A percentile compares a stretch with the other conserved stretches of the same genome.
phyloP scores from a whole-genome alignment of 257 asterid genomes.

The Jasminum sambac region DNA sequence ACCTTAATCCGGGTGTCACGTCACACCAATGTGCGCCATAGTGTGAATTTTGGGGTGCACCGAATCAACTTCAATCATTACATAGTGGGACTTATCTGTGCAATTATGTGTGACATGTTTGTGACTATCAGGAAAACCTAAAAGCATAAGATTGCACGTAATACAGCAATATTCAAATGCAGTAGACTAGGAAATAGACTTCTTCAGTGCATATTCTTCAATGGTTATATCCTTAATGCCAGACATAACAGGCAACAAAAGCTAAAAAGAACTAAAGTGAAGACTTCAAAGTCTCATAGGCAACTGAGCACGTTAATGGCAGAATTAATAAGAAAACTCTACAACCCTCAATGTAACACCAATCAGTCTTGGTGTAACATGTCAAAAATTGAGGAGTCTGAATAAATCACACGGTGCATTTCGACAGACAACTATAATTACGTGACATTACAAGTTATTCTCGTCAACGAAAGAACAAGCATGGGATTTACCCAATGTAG shows the following conservation, averaged over 20 bases:
- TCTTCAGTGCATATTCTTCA: too few relatives aligned
- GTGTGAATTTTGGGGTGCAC: too few relatives aligned
- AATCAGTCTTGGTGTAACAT: background rate
- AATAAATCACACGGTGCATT: constrained; percentile 15
- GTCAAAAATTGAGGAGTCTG: constrained; percentile 13
- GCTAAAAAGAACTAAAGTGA: background rate
- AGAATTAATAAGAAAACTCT: background rate
- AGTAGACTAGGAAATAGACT: too few relatives aligned
- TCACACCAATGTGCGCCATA: too few relatives aligned
- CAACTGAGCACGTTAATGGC: constrained; percentile 8
- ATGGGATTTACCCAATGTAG: constrained; percentile 15
- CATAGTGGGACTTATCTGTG: too few relatives aligned
- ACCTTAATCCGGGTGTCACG: too few relatives aligned
- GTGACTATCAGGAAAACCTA: too few relatives aligned
- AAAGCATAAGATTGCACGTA: too few relatives aligned
- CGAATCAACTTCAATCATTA: too few relatives aligned
- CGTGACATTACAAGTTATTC: constrained; percentile 32
- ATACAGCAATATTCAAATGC: too few relatives aligned
- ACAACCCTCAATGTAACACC: constrained; percentile 5
- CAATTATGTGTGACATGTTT: too few relatives aligned
- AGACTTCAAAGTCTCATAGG: background rate
- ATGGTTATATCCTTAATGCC: too few relatives aligned
- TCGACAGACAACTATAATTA: constrained; percentile 19
- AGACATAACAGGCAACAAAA: background rate
- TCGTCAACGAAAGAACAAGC: constrained; percentile 14